Evolutionary conservation across 2,329 filamentous ascomycete species (phyloP).

Genomic region (Knufia fluminis): DNA sequence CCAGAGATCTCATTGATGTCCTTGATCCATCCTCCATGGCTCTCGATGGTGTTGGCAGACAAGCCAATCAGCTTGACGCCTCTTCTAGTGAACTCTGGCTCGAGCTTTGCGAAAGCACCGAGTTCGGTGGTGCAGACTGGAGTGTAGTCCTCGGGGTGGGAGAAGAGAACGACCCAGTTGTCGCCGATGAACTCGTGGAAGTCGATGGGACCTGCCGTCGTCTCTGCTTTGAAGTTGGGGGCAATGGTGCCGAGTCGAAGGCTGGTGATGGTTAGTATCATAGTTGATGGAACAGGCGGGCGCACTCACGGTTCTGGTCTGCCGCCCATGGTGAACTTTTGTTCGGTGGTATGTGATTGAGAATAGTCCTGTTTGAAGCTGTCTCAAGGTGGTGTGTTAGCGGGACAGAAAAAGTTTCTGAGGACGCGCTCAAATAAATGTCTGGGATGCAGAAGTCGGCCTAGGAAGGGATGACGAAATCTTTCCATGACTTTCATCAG

Average conservation of each 20-base stretch:
- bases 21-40: conserved; percentile 44
- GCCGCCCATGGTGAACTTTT: conserved; percentile 14
- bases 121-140: conserved; percentile 50
- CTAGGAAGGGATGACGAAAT: background rate
- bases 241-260: conserved; percentile 58
- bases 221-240: conserved; percentile 61
- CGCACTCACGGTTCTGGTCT: conserved; percentile 21
- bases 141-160: conserved; percentile 47
- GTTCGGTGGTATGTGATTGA: background rate
- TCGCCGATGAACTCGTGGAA: conserved; percentile 65
- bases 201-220: conserved; percentile 56
- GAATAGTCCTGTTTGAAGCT: background rate
- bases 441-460: background rate
- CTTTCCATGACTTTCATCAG: background rate
- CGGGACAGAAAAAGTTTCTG: background rate
- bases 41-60: conserved; percentile 50
- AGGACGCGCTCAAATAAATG: background rate
- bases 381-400: background rate
- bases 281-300: background rate
- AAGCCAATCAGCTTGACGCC: conserved; percentile 54
- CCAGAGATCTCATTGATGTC: conserved; percentile 40
- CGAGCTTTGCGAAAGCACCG: conserved; percentile 54
- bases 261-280: conserved; percentile 24
- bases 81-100: conserved; percentile 55
- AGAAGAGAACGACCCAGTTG: conserved; percentile 63